phyloP scores from a whole-genome alignment of 2,329 filamentous ascomycete genomes.

The Verticillium zaregamsianum region DNA sequence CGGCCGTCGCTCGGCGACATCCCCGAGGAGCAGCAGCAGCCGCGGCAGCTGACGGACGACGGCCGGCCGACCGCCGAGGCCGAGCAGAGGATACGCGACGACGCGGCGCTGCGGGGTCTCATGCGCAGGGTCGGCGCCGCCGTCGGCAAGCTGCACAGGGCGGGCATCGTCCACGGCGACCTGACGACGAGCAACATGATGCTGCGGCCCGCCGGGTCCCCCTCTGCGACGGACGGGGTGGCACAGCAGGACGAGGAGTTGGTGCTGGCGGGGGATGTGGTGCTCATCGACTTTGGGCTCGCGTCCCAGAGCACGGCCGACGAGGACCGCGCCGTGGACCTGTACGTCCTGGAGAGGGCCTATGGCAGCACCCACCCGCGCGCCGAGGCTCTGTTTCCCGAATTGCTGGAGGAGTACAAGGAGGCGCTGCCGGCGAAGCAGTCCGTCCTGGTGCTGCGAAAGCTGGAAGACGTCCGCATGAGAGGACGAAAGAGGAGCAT shows the following conservation, averaged over 20 bases:
- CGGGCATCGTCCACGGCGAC: constrained; percentile 91
- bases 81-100: constrained; percentile 27
- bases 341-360: constrained; percentile 92
- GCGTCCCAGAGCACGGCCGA: constrained; percentile 77
- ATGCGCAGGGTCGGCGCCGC: constrained; percentile 68
- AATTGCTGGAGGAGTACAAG: constrained; percentile 71
- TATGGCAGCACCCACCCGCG: constrained; percentile 93
- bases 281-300: constrained; percentile 92
- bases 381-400: constrained; percentile 70
- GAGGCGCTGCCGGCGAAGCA: constrained; percentile 63
- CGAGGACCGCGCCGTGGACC: constrained; percentile 90
- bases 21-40: neutral
- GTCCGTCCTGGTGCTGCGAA: constrained; percentile 68
- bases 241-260: constrained; percentile 13
- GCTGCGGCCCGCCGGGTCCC: constrained; percentile 46
- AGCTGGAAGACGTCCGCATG: constrained; percentile 87
- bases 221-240: constrained; percentile 8
- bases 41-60: neutral
- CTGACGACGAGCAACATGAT: constrained; percentile 97
- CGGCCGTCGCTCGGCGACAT: constrained; percentile 18
- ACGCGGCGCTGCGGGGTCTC: constrained; percentile 52
- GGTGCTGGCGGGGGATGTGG: constrained; percentile 65
- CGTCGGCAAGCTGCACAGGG: constrained; percentile 72
- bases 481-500: constrained; percentile 95
- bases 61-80: neutral